Conservation (phyloP, 2,329 filamentous ascomycete species). For the Pseudocercospora eumusae region DNA sequence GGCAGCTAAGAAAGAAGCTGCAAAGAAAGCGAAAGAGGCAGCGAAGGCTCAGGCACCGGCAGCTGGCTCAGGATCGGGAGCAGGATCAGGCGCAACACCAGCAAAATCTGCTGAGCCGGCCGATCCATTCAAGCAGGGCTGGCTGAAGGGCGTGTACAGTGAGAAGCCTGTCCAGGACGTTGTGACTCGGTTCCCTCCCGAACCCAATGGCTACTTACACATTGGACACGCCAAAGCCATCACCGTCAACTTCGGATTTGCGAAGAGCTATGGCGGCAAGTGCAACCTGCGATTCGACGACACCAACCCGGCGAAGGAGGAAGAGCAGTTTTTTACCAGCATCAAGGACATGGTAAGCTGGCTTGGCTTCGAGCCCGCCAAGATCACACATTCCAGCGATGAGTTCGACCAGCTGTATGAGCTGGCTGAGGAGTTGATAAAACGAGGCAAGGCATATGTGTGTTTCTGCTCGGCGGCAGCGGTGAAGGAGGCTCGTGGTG, state of each 20-base stretch:
- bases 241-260: conserved; percentile 94
- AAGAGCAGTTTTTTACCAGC: conserved; percentile 84
- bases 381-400: conserved; percentile 85
- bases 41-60: conserved; percentile 41
- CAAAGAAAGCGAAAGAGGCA: conserved; percentile 47
- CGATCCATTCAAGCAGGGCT: conserved; percentile 52
- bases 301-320: conserved; percentile 91
- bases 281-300: conserved; percentile 85
- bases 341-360: conserved; percentile 86
- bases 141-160: conserved; percentile 53
- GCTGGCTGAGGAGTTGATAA: conserved; percentile 80
- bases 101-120: conserved; percentile 44
- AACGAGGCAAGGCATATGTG: conserved; percentile 70
- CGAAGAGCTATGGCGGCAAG: conserved; percentile 75
- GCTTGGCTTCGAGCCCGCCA: conserved; percentile 78
- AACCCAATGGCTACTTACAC: conserved; percentile 89
- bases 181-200: conserved; percentile 54
- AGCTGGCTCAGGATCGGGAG: conserved; percentile 16
- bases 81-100: conserved; percentile 16
- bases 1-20: conserved; percentile 53
- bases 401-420: conserved; percentile 88
- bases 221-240: conserved; percentile 96
- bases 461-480: conserved; percentile 81
- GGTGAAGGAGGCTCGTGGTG: conserved; percentile 84
- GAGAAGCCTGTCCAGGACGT: conserved; percentile 52